Base-by-base conservation (phyloP, 306 rosid species). In the Vicia sativa region DNA sequence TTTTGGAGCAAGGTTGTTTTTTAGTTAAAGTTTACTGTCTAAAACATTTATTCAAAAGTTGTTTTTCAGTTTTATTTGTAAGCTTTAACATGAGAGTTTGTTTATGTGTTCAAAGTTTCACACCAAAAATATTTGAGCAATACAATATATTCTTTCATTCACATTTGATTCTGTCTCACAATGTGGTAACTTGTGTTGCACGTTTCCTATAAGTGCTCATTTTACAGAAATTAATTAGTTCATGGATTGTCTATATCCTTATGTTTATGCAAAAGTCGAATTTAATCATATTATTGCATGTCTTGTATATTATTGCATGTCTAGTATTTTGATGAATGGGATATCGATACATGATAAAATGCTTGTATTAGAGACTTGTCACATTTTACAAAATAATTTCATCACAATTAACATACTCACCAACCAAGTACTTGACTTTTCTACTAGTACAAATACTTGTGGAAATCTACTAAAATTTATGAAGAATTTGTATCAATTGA, bases 61-160 rank as follows among this genome's bases (percentile, higher is more conserved):
- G 60, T 8, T 46, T 71, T 83, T 71, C 49, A 63, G 80, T 65
- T 80, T 57, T 34, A 5, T 68, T 67, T 67, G 70, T 74, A 70
- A 79, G 66, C 74, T 61, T 9, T 31, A 29, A 38, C 3, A 34
- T 76, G 72, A 70, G 80, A 81, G 77, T 59, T 65, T 62, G 37
- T 62, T 73, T 53, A 39, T 79, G 76, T 68, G 54, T 48, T 77
- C 68, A 61, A 56, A 16, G 6, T 26, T 65, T 56, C 70, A 65
- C 54, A 28, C 73, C 71, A 61, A 21, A n/a, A n/a, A 71, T 42
- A 53, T 67, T 58, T 73, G 60, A 74, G 65, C 71, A 45, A 74
- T 77, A 14, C 44, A 29, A 67, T 61, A 52, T 48, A 10, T 70
- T 67, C 63, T 67, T 67, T 75, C 42, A 53, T 39, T 72, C 19